Conservation (phyloP, 177 flowering plant species). For the Vitis hybrid region DNA sequence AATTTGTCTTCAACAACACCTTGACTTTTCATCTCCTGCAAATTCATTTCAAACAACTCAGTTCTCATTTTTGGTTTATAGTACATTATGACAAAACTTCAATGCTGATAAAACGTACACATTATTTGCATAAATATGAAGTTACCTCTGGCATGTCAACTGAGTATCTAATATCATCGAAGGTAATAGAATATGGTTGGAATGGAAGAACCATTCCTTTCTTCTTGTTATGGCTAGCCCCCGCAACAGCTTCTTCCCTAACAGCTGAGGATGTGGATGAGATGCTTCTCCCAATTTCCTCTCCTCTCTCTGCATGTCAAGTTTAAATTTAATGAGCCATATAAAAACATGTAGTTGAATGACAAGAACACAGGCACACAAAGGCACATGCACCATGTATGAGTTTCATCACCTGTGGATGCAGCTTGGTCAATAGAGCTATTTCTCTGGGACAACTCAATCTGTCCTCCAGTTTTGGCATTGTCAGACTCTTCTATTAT, state of each 20-base stretch:
- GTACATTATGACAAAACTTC: neutral
- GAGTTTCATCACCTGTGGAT: neutral
- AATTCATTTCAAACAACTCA: neutral
- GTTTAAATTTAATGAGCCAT: neutral
- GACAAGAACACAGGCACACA: neutral
- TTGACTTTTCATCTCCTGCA: conserved; percentile 30
- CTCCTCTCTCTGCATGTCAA: neutral
- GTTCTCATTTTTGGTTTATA: too few relatives aligned
- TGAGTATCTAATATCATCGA: conserved; percentile 25
- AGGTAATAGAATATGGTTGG: conserved; percentile 29
- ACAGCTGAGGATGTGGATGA: conserved; percentile 7
- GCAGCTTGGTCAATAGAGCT: neutral
- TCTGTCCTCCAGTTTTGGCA: neutral
- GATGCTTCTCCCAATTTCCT: conserved; percentile 3
- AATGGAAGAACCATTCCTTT: conserved; percentile 34
- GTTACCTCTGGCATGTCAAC: conserved; percentile 36
- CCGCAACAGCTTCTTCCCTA: neutral
- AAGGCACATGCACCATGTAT: neutral
- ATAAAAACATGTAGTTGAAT: neutral
- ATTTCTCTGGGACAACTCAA: conserved; percentile 2
- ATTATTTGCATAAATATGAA: neutral
- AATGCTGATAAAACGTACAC: neutral
- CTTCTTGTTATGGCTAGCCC: conserved; percentile 6
- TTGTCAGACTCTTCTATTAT: neutral
- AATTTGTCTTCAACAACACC: conserved; percentile 18